phyloP scores from a whole-genome alignment of 345 rosid genomes.

The Salix dunnii region DNA sequence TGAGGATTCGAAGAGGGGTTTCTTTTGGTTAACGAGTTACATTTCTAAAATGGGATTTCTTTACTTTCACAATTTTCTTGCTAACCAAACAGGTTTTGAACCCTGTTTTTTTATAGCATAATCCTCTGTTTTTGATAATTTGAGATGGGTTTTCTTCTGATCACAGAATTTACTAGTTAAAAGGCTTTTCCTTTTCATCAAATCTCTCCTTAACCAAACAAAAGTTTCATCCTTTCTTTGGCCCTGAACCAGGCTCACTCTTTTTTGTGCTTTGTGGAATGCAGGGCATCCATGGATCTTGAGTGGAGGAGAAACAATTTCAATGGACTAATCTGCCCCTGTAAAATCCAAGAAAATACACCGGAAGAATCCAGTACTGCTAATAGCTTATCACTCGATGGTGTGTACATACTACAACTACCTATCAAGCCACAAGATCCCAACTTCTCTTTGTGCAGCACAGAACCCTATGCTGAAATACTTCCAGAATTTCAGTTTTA shows the following conservation, averaged over 20 bases:
- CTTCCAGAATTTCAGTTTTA: slow-evolving; percentile 22
- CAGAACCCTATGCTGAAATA: neutral
- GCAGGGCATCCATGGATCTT: slow-evolving; percentile 30
- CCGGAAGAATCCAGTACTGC: neutral
- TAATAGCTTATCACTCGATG: slow-evolving; percentile 7
- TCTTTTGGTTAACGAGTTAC: neutral
- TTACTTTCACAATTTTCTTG: neutral
- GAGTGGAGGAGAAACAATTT: slow-evolving; percentile 8
- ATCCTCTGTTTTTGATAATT: no score
- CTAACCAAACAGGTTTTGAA: neutral
- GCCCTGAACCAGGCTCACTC: neutral
- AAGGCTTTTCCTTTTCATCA: neutral
- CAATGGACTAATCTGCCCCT: slow-evolving; percentile 20
- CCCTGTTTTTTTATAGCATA: no score
- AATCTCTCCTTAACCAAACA: neutral
- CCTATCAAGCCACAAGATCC: neutral
- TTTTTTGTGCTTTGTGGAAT: neutral
- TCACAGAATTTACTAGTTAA: neutral
- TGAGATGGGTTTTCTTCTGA: neutral
- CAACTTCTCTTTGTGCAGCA: neutral
- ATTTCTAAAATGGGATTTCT: neutral
- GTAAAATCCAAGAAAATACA: neutral
- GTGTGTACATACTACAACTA: slow-evolving; percentile 7
- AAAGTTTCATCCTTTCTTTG: no score
- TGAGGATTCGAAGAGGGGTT: neutral